Percentiles rank a stretch among this genome's conserved stretches.
Evolutionary conservation across 176 grass and related monocot species (phyloP).

Genomic region (Rhynchospora tenuis): DNA sequence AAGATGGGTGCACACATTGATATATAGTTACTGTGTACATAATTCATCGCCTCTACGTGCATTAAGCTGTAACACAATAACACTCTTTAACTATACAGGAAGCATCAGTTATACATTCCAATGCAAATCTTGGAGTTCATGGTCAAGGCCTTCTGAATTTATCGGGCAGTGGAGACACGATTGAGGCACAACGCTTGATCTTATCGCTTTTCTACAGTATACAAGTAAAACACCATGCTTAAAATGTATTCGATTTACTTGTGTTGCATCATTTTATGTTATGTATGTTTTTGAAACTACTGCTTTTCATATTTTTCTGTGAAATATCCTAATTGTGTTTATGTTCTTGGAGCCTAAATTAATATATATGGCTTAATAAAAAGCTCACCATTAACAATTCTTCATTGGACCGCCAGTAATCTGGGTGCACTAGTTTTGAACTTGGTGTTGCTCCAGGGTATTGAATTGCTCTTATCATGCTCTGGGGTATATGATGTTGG

Average conservation of each 20-base stretch:
- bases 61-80: not conserved
- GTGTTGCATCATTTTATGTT: conserved; percentile 9
- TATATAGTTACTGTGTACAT: not conserved
- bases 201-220: conserved; percentile 99
- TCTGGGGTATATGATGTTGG: not conserved
- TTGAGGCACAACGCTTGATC: conserved; percentile 91
- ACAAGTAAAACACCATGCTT: conserved; percentile 50
- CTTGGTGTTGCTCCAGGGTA: not conserved
- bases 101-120: conserved; percentile 95
- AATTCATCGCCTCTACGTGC: not conserved
- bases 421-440: not conserved
- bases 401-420: not conserved
- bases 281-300: not conserved
- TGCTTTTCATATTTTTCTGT: conserved; percentile 9
- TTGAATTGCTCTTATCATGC: not conserved
- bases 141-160: conserved; percentile 99
- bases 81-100: conserved; percentile 44
- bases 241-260: conserved; percentile 16
- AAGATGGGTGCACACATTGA: not conserved
- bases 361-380: not conserved
- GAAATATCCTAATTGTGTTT: not conserved
- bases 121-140: conserved; percentile 96
- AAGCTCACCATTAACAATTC: not conserved
- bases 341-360: not conserved
- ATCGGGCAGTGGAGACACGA: conserved; percentile 80